Evolutionary conservation across 2,329 filamentous ascomycete genomes (phyloP), one percentile per base, ranked within the genome.

Genomic region (Emergomyces orientalis): DNA sequence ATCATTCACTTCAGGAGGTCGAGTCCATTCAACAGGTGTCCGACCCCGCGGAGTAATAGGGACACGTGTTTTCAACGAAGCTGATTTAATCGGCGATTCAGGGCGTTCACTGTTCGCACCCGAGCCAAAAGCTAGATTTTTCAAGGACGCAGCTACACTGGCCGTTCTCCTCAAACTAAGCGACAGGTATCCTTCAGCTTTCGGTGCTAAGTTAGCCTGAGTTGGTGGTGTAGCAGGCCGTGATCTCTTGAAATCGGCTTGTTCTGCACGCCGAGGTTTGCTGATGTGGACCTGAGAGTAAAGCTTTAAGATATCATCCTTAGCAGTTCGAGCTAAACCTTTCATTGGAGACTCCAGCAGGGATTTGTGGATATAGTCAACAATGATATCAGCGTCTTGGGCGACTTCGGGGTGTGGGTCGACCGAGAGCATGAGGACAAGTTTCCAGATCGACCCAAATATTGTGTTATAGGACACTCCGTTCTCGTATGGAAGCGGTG

Each of bases 351-450:
- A 97, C 59, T 88, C 84, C 6, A 96, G 77, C 14, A 99, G 80
- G 0, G 86, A 84, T 59, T 88, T 83, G 71, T 97, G 87, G 32
- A 97, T 83, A 70, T 88, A 90, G 74, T 99, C 94, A 37, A 96
- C 85, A 54, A 97, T 86, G n/a, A 88, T 82, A 6, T 86, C 87
- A 11, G 91, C 93, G 73, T 94, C 89, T 67, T 88, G 84, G 66
- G 95, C 89, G 41, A 97, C 90, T 71, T 97, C 93, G 1, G 93
- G 91, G 71, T 97, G 92, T 49, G 94, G 93, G 72, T 99, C 94
- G 22, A 96, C 90, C 54, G 91, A 93, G 74, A 97, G 82, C 65
- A 96, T 90, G 64, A 97, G 80, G 52, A 95, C 82, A 70, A 97
- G 90, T 73, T 96, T 94, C 94, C 94, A 99, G 65, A 95, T 88